Conservation (phyloP, 2,329 filamentous ascomycete species). For the Pestalotiopsis sp. region DNA sequence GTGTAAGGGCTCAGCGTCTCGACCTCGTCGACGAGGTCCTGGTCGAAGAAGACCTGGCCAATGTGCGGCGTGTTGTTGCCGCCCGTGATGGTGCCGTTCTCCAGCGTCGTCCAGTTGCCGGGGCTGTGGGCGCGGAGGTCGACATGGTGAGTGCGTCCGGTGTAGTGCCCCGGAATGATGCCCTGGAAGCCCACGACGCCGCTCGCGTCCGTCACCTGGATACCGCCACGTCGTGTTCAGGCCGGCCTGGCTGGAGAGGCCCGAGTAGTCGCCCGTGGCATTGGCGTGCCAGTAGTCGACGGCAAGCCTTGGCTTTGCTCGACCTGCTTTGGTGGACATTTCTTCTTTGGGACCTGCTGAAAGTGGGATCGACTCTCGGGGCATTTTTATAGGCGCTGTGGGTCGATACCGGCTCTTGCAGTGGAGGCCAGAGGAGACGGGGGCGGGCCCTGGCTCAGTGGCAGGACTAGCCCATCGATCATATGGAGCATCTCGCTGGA, state of each 20-base stretch:
- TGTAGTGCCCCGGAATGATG: slow-evolving; percentile 14
- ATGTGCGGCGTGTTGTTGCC: slow-evolving; percentile 51
- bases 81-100: slow-evolving; percentile 47
- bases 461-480: too few relatives aligned
- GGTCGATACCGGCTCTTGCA: too few relatives aligned
- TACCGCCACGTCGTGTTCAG: slow-evolving; percentile 16
- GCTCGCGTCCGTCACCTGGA: slow-evolving; percentile 10
- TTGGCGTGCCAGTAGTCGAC: slow-evolving; percentile 40
- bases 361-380: too few relatives aligned
- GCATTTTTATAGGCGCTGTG: too few relatives aligned
- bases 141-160: slow-evolving; percentile 11
- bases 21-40: slow-evolving; percentile 46
- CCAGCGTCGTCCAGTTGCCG: slow-evolving; percentile 24
- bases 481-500: too few relatives aligned
- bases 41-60: slow-evolving; percentile 59
- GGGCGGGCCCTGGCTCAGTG: too few relatives aligned
- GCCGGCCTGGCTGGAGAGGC: slow-evolving; percentile 21
- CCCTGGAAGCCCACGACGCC: slow-evolving; percentile 10
- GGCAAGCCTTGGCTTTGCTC: slow-evolving; percentile 18
- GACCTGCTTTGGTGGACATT: too few relatives aligned
- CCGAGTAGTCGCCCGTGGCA: slow-evolving; percentile 37
- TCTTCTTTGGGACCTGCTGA: too few relatives aligned
- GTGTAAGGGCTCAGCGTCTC: slow-evolving; percentile 43
- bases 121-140: slow-evolving; percentile 11
- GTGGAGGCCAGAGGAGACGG: too few relatives aligned